Evolutionary conservation across 352 stramenopile species (phyloP), one percentile per base, ranked within the genome.

Genomic region (Globisporangium polare): DNA sequence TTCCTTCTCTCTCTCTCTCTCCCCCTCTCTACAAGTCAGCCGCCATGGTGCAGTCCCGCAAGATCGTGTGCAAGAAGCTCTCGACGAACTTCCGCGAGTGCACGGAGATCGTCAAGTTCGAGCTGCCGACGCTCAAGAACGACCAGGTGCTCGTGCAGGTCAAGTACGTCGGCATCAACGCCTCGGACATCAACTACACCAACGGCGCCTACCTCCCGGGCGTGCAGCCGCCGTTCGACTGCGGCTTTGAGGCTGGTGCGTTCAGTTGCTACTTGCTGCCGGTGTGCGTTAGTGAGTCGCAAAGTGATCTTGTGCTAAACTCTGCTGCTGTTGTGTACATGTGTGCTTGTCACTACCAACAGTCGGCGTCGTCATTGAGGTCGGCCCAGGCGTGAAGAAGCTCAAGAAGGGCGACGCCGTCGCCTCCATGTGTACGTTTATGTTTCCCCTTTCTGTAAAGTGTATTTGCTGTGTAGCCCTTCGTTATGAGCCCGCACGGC

Each of bases 21-120:
- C 3, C 29, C 29, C 29, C 29, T 33, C 29, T 33, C 29, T 33
- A 33, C n/a, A n/a, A n/a, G n/a, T 33, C 29, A 33, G 29, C 29
- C 27, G 29, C 29, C 27, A 83, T 83, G 72, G 57, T 74, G 31
- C 68, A 83, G 73, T 85, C 73, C 31, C 82, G 79, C 60, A 91
- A 91, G 73, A 91, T 91, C 58, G 75, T 91, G 47, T 91, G 82
- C 60, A 73, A 83, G 62, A 88, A 90, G 62, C 71, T 92, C 57
- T 92, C 80, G 60, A 87, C 83, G 60, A 83, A 92, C 71, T 92
- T 92, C 60, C 83, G 83, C 63, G 78, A 82, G 64, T 87, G 77
- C 71, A 90, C 80, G 22, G 72, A 71, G 54, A 88, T 92, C 66
- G 80, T 88, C 47, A 58, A 65, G 33, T 75, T 77, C 63, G 46